Conservation (phyloP, 228 moss, liverwort and hornwort species). For the Sphagnum fallax region DNA sequence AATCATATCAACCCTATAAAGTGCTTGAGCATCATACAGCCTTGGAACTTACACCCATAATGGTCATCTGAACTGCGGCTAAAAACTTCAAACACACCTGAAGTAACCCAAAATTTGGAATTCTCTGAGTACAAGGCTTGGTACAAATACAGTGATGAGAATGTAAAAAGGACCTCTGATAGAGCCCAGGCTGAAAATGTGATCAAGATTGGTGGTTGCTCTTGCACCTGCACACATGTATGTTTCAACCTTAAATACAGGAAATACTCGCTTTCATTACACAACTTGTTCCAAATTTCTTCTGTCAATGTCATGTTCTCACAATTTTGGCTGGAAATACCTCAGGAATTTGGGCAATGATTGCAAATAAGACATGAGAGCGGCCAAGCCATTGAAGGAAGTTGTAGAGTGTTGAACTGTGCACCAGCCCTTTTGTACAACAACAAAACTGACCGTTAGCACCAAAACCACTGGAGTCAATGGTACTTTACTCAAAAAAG, state of each 20-base stretch:
- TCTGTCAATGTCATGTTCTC: too few species aligned
- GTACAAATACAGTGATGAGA: too few species aligned
- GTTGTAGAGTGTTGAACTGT: constrained; percentile 49
- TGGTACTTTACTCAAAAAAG: neutral
- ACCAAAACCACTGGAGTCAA: constrained; percentile 1
- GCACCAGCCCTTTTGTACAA: constrained; percentile 57
- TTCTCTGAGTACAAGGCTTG: too few species aligned
- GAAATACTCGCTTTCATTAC: neutral
- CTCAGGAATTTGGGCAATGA: constrained; percentile 69
- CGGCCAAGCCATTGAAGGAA: constrained; percentile 95
- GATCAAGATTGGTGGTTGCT: constrained; percentile 55
- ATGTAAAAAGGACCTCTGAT: constrained; percentile 44
- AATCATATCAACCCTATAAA: too few species aligned
- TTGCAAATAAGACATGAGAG: constrained; percentile 68
- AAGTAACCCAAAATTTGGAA: too few species aligned
- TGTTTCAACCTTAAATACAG: constrained; percentile 3
- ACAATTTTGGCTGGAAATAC: constrained; percentile 14
- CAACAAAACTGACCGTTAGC: neutral
- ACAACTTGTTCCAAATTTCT: neutral
- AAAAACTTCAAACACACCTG: too few species aligned
- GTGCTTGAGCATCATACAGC: too few species aligned
- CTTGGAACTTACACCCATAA: too few species aligned
- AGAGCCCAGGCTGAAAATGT: constrained; percentile 77
- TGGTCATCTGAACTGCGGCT: too few species aligned
- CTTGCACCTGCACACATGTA: constrained; percentile 47